Percentiles rank a stretch among this genome's conserved stretches.
Evolutionary conservation across 176 grass and related monocot species (phyloP).

Genomic region (Oryza australiensis): DNA sequence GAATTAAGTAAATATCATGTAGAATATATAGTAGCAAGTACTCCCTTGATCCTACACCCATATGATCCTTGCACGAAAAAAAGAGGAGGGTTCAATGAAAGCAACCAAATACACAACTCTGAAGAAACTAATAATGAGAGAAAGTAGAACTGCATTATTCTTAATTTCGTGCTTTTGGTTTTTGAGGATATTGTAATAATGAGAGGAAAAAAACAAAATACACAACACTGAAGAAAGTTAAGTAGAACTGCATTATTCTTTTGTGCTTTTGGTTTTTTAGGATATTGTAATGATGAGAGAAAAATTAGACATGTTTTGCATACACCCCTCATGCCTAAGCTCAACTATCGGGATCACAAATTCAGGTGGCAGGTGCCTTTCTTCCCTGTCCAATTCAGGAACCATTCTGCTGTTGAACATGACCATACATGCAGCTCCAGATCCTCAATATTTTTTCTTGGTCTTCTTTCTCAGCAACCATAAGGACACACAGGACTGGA

Average conservation of each 20-base stretch:
- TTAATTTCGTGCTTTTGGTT: not conserved
- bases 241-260: not conserved
- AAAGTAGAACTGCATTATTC: not conserved
- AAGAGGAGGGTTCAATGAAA: not conserved
- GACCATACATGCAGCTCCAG: not conserved
- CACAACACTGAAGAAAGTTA: not conserved
- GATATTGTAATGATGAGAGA: not conserved
- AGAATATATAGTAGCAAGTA: not conserved
- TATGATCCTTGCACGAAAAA: conserved; percentile 13
- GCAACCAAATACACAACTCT: not conserved
- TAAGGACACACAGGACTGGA: not conserved
- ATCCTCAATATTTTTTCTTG: not conserved
- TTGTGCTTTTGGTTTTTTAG: not conserved
- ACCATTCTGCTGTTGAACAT: conserved; percentile 8
- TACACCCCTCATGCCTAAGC: not conserved
- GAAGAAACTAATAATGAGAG: not conserved
- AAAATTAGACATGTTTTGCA: not conserved
- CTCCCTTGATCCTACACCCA: not conserved
- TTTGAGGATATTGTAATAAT: not conserved
- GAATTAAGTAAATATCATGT: not conserved
- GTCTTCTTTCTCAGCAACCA: not conserved
- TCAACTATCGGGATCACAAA: not conserved
- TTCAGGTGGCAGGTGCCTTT: conserved; percentile 11
- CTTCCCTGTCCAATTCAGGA: conserved; percentile 29
- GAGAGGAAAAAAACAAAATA: not conserved